These are phyloP conservation scores for Geosmithia flava DNA, from an alignment of 2,329 filamentous ascomycete genomes.

Conservation along the genomic window DNA sequence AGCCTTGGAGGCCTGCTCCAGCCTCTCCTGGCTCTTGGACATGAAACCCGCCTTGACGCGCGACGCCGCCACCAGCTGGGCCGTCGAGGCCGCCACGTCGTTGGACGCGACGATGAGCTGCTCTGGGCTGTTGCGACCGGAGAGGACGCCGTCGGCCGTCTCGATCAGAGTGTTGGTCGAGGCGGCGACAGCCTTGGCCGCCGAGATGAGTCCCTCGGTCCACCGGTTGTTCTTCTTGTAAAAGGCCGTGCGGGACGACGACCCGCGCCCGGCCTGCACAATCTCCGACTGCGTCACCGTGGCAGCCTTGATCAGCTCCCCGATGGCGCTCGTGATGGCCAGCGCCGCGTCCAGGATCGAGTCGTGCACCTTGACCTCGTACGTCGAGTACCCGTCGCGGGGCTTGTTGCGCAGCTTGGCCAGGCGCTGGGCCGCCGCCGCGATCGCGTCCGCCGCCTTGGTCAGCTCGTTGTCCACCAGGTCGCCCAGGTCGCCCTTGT, in stretches of 20 bases:
- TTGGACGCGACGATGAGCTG: conserved; percentile 97
- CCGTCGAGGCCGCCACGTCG: conserved; percentile 89
- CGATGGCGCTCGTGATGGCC: conserved; percentile 88
- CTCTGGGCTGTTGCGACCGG: conserved; percentile 82
- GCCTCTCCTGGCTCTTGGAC: conserved; percentile 86
- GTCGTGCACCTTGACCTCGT: conserved; percentile 92
- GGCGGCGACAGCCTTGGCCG: conserved; percentile 86
- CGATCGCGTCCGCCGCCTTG: conserved; percentile 92
- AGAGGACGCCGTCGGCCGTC: conserved; percentile 92
- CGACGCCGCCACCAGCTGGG: conserved; percentile 89
- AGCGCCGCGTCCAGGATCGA: conserved; percentile 87
- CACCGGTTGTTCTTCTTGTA: conserved; percentile 99
- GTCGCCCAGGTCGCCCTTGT: conserved; percentile 80
- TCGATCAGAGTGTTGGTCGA: conserved; percentile 96
- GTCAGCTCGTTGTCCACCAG: conserved; percentile 83
- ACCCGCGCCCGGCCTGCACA: conserved; percentile 81
- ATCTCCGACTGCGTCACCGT: conserved; percentile 93
- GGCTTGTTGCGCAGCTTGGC: conserved; percentile 93
- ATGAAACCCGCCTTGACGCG: conserved; percentile 97
- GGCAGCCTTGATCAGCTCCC: conserved; percentile 87
- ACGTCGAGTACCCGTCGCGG: conserved; percentile 89
- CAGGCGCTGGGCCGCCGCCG: conserved; percentile 77
- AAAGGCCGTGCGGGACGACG: conserved; percentile 79
- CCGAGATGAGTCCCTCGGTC: conserved; percentile 95
- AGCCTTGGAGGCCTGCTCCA: conserved; percentile 86